Conservation (phyloP, 352 stramenopile genomes). For the Pythium diclinum region DNA sequence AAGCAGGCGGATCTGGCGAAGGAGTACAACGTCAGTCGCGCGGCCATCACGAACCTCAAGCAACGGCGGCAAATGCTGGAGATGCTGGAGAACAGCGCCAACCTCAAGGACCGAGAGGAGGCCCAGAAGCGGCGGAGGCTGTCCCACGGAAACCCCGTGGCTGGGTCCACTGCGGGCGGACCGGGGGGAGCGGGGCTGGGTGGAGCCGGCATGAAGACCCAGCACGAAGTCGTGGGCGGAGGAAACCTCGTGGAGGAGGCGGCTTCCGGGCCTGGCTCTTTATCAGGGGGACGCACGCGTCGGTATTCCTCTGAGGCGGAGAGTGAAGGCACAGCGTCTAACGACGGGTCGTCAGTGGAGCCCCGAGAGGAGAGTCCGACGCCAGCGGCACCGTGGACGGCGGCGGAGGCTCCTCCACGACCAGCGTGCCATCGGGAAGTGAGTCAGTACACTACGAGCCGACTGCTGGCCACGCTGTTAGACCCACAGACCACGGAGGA, state of each 20-base stretch:
- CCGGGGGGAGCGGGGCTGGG: background rate
- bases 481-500: background rate
- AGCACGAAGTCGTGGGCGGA: background rate
- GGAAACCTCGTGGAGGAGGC: background rate
- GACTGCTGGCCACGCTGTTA: background rate
- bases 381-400: background rate
- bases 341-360: background rate
- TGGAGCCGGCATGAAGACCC: background rate
- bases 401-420: background rate
- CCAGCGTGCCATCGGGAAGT: background rate
- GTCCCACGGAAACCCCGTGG: background rate
- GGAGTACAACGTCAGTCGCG: constrained; percentile 24
- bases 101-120: constrained; percentile 6
- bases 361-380: background rate
- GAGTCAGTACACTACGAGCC: background rate
- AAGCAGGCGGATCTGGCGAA: constrained; percentile 22
- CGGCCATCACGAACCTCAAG: constrained; percentile 23
- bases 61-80: constrained; percentile 15
- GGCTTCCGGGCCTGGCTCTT: background rate
- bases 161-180: background rate
- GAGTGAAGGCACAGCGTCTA: background rate
- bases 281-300: background rate
- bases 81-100: constrained; percentile 8
- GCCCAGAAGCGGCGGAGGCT: constrained; percentile 5
- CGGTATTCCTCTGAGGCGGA: background rate